A percentile compares a stretch with the other conserved stretches of the same genome.
phyloP scores from a whole-genome alignment of 257 asterid species.

The Lavandula angustifolia region DNA sequence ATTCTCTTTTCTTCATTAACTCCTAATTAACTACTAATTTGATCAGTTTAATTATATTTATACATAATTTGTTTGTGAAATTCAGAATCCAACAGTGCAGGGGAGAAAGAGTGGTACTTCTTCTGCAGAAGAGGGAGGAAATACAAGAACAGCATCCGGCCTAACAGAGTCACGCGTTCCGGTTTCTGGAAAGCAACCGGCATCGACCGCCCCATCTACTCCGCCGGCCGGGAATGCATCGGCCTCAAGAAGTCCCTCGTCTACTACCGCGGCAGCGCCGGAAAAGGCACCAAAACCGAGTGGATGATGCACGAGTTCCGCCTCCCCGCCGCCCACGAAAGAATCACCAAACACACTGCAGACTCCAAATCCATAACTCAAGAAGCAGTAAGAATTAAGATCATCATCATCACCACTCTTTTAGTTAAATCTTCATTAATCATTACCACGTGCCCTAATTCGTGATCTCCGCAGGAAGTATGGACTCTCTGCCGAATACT shows the following conservation, averaged over 20 bases:
- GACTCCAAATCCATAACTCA: constrained; percentile 49
- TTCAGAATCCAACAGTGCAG: constrained; percentile 63
- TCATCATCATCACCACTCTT: too few species aligned
- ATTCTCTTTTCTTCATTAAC: too few species aligned
- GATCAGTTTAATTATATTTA: too few species aligned
- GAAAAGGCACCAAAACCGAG: constrained; percentile 88
- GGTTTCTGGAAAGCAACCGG: constrained; percentile 98
- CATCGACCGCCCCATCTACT: constrained; percentile 68
- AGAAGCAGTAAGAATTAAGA: constrained; percentile 62
- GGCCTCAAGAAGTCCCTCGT: constrained; percentile 90
- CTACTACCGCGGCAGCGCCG: constrained; percentile 85
- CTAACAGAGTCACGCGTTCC: constrained; percentile 81
- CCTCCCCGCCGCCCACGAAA: constrained; percentile 58
- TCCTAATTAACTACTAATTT: neutral
- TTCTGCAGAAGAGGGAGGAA: constrained; percentile 87
- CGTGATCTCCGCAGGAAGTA: constrained; percentile 63
- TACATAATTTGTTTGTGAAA: neutral
- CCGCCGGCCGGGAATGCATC: constrained; percentile 51
- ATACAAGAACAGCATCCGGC: constrained; percentile 80
- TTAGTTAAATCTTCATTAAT: too few species aligned
- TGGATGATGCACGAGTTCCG: constrained; percentile 99
- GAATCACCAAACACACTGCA: constrained; percentile 40
- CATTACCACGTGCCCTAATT: too few species aligned
- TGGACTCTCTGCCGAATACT: constrained; percentile 90
- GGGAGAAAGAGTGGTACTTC: constrained; percentile 88